Base-by-base conservation (phyloP, 768 basidiomycete genomes). In the Suillus spraguei region DNA sequence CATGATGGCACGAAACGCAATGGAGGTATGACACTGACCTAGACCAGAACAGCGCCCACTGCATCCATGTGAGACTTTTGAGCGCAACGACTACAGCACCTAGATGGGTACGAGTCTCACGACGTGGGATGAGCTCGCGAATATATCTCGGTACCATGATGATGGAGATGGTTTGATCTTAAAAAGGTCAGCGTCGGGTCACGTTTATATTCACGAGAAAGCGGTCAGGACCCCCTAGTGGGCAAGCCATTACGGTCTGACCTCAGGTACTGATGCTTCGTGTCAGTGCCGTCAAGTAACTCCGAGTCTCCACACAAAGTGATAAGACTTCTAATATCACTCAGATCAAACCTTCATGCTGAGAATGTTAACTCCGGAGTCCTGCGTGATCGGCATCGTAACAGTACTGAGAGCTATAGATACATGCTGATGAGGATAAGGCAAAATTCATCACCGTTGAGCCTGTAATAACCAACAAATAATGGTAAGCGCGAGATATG, bases 41-140 rank as follows among this genome's bases (percentile, higher is more conserved):
- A 55, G 82, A 80, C 71, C 80, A 85, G 73, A 88, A 88, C 60
- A 85, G 81, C 4, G 82, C 82, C 78, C 82, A 84, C 66, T 89
- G 87, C 4, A 85, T 67, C 75, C 77, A 83, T 3, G 80, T 84
- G 58, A 89, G 68, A 10, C 71, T 69, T n/a, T 59, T 60, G 54
- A 89, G 70, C 9, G 81, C 84, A 9, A 75, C 69, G 41, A 85
- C 69, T 38, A 87, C 65, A 4, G 84, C 81, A 42, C 80, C 72
- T 41, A 78, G 67, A 54, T 73, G 69, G 17, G 67, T 63, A 17
- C 75, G 70, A 54, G 71, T 70, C 64, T 89, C 85, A 64, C 78
- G 79, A 63, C 68, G 78, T 28, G 86, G 86, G 54, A 86, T 58
- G 67, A 87, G 72, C 74, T 79, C 86, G 63, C 66, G 71, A 38